Evolutionary conservation across 1,284 basidiomycete species (phyloP).

Genomic region (Rhodotorula sp.): DNA sequence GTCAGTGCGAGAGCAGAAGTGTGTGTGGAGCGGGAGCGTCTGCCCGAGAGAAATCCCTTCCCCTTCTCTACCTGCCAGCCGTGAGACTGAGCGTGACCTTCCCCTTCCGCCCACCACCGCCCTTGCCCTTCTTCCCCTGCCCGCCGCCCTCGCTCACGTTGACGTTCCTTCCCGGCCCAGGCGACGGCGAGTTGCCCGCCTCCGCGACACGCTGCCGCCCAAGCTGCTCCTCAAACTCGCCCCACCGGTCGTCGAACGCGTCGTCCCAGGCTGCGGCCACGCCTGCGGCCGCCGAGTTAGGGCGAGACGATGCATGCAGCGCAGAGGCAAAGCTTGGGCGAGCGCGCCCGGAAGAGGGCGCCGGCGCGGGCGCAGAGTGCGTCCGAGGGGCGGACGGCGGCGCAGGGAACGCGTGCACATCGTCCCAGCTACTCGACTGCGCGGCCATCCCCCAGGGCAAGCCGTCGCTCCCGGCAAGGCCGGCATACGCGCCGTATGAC

Average conservation of each 20-base stretch:
- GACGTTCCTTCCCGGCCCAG: not conserved
- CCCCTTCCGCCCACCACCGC: not conserved
- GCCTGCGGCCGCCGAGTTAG: not conserved
- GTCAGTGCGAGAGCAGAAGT: not conserved
- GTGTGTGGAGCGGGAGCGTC: not conserved
- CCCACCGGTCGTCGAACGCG: slow-evolving; percentile 37
- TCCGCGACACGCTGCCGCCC: slow-evolving; percentile 14
- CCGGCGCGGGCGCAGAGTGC: not conserved
- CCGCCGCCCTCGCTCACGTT: not conserved
- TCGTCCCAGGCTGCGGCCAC: slow-evolving; percentile 12
- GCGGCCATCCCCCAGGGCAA: slow-evolving; percentile 10
- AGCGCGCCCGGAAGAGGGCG: not conserved
- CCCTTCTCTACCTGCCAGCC: not conserved
- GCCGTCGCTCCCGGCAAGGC: not conserved
- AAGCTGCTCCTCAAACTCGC: slow-evolving; percentile 35
- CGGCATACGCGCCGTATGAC: slow-evolving; percentile 11
- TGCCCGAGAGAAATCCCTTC: not conserved
- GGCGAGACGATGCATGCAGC: slow-evolving; percentile 24
- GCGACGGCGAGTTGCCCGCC: not conserved
- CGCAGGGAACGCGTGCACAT: slow-evolving; percentile 30
- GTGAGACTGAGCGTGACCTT: slow-evolving; percentile 10
- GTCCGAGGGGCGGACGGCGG: slow-evolving; percentile 4
- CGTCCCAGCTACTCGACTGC: slow-evolving; percentile 19
- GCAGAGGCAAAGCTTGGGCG: slow-evolving; percentile 35
- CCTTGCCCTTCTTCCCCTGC: slow-evolving; percentile 16